phyloP scores from a whole-genome alignment of 768 basidiomycete genomes.

The Galerina sulciceps region DNA sequence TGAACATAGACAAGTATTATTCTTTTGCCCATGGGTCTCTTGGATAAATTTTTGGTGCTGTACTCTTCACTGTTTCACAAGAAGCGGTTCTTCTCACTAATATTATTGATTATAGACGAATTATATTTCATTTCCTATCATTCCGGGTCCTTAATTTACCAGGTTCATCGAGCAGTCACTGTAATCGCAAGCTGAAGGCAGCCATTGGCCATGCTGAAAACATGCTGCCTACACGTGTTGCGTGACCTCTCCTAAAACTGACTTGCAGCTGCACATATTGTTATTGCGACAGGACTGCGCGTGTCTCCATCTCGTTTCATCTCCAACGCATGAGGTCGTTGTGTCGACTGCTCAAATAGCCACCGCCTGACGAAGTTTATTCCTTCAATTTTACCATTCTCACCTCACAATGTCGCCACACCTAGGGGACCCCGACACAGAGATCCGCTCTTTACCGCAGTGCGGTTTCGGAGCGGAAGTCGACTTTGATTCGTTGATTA shows the following conservation, averaged over 20 bases:
- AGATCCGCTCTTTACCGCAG: slow-evolving; percentile 56
- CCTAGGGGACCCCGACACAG: slow-evolving; percentile 25
- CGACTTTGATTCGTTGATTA: slow-evolving; percentile 63
- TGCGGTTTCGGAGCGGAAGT: slow-evolving; percentile 71
- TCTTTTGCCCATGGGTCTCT: too few relatives aligned
- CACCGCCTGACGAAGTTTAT: slow-evolving; percentile 3
- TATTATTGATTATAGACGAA: not conserved
- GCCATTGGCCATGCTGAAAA: slow-evolving; percentile 18
- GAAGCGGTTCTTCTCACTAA: not conserved
- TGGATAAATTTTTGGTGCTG: too few relatives aligned
- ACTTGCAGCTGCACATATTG: slow-evolving; percentile 5
- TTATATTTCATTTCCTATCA: not conserved
- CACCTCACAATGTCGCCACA: slow-evolving; percentile 30
- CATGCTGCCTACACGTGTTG: slow-evolving; percentile 42
- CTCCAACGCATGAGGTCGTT: slow-evolving; percentile 37
- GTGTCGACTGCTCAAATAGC: slow-evolving; percentile 13
- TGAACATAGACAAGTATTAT: too few relatives aligned
- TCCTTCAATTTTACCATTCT: slow-evolving; percentile 11
- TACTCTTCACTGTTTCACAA: too few relatives aligned
- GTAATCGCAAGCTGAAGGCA: not conserved
- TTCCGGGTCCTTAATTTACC: too few relatives aligned
- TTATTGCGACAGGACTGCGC: slow-evolving; percentile 17
- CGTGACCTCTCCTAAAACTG: slow-evolving; percentile 9
- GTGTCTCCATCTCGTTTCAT: slow-evolving; percentile 30
- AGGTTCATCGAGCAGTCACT: not conserved